phyloP scores from a whole-genome alignment of 805 yeast species.

The Yamadazyma takamatsuzukensis region DNA sequence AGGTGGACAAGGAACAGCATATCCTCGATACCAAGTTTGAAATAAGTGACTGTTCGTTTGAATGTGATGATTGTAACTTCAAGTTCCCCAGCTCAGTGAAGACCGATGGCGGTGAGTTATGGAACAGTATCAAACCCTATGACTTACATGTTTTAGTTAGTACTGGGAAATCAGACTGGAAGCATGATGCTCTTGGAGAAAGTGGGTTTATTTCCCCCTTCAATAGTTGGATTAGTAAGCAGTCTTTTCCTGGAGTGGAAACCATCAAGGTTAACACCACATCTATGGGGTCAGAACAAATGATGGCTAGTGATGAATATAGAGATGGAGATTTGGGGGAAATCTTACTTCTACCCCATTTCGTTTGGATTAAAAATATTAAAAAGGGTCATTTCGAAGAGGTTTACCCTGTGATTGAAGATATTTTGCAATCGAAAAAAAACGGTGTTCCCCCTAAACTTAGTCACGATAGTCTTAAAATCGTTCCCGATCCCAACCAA shows the following conservation, averaged over 20 bases:
- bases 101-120: slow-evolving; percentile 43
- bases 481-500: slow-evolving; percentile 27
- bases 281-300: slow-evolving; percentile 47
- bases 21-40: slow-evolving; percentile 17
- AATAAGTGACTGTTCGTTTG: slow-evolving; percentile 47
- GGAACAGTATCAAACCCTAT: slow-evolving; percentile 68
- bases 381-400: slow-evolving; percentile 36
- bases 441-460: slow-evolving; percentile 12
- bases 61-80: slow-evolving; percentile 53
- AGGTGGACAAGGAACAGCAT: slow-evolving; percentile 2
- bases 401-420: slow-evolving; percentile 2
- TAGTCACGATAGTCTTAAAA: no score
- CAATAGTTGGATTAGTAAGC: slow-evolving; percentile 29
- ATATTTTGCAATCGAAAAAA: slow-evolving; percentile 2
- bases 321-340: slow-evolving; percentile 40
- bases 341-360: slow-evolving; percentile 67
- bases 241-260: slow-evolving; percentile 5
- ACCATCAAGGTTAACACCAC: slow-evolving; percentile 51
- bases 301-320: slow-evolving; percentile 7
- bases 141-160: slow-evolving; percentile 75
- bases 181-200: slow-evolving; percentile 58
- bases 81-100: slow-evolving; percentile 50
- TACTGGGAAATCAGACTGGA: slow-evolving; percentile 86
- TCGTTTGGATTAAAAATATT: slow-evolving; percentile 62
- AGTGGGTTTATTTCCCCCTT: slow-evolving; percentile 39